These are phyloP conservation scores for Diplocarpon mali DNA, from an alignment of 2,329 filamentous ascomycete species.

Conservation along the genomic window DNA sequence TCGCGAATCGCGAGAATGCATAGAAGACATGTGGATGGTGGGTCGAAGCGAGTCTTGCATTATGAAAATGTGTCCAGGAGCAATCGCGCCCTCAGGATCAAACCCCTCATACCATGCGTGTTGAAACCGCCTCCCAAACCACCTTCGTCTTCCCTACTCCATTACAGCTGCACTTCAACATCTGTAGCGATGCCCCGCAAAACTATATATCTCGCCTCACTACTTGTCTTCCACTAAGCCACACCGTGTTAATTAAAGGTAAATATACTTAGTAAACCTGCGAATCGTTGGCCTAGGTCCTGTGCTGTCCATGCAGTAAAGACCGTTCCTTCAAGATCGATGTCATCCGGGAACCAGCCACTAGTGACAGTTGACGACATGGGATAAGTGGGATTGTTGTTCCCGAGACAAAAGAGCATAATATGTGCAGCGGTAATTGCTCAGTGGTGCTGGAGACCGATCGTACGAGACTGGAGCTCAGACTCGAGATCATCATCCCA, in stretches of 20 bases:
- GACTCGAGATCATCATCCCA: conserved; percentile 21
- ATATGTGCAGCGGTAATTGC: conserved; percentile 10
- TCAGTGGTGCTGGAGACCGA: conserved; percentile 16
- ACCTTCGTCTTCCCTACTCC: not conserved
- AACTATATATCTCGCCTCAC: not conserved
- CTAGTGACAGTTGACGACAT: conserved; percentile 3
- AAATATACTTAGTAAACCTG: conserved; percentile 8
- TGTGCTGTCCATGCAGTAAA: conserved; percentile 6
- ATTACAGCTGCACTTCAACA: not conserved
- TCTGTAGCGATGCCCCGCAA: conserved; percentile 1
- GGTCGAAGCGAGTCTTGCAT: too few relatives aligned
- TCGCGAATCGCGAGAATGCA: too few relatives aligned
- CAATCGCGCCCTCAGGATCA: not conserved
- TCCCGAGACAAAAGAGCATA: conserved; percentile 2
- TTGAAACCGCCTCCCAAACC: conserved; percentile 5
- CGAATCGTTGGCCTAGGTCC: conserved; percentile 4
- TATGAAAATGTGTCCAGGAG: too few relatives aligned
- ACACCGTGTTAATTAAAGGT: conserved; percentile 6
- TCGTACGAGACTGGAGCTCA: conserved; percentile 25
- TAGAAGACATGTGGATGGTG: too few relatives aligned
- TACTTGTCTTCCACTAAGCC: not conserved
- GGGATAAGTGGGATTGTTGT: conserved; percentile 8
- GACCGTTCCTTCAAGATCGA: conserved; percentile 5
- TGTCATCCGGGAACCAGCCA: not conserved
- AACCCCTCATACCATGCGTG: conserved; percentile 8